Conservation (phyloP, 2,329 filamentous ascomycete species). For the Elsinoe necatrix region DNA sequence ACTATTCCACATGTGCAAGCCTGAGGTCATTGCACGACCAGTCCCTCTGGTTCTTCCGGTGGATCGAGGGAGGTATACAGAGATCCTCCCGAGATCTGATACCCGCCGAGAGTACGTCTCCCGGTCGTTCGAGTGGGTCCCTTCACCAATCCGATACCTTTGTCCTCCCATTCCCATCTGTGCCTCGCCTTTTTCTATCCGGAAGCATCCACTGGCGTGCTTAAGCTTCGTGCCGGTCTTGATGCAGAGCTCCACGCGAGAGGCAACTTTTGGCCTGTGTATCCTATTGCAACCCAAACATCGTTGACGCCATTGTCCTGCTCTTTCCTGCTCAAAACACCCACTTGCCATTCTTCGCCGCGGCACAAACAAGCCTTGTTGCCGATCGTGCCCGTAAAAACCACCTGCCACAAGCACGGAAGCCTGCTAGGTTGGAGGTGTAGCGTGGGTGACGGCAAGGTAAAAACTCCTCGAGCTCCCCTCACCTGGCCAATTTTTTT, state of each 20-base stretch:
- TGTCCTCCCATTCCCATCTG: not conserved
- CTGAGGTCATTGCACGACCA: slow-evolving; percentile 5
- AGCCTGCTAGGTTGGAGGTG: not conserved
- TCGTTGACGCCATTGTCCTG: slow-evolving; percentile 12
- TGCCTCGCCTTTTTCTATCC: not conserved
- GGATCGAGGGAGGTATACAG: not conserved
- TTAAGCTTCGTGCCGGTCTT: slow-evolving; percentile 9
- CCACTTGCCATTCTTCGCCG: not conserved
- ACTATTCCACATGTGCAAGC: not conserved
- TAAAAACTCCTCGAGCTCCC: slow-evolving; percentile 12
- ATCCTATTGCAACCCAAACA: slow-evolving; percentile 5
- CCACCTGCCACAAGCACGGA: not conserved
- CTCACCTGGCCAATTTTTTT: not conserved
- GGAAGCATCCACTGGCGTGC: slow-evolving; percentile 1
- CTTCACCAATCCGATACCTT: not conserved
- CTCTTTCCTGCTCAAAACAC: slow-evolving; percentile 6
- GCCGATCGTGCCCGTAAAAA: not conserved
- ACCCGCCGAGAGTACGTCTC: not conserved
- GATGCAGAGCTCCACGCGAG: slow-evolving; percentile 8
- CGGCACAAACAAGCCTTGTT: not conserved
- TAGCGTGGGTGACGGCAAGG: slow-evolving; percentile 9
- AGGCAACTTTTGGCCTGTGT: not conserved
- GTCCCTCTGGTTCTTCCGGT: slow-evolving; percentile 11
- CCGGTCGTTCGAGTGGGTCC: slow-evolving; percentile 1
- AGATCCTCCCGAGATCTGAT: slow-evolving; percentile 13